Evolutionary conservation across 2,329 filamentous ascomycete genomes (phyloP).

Genomic region (Cladosporium halotolerans): DNA sequence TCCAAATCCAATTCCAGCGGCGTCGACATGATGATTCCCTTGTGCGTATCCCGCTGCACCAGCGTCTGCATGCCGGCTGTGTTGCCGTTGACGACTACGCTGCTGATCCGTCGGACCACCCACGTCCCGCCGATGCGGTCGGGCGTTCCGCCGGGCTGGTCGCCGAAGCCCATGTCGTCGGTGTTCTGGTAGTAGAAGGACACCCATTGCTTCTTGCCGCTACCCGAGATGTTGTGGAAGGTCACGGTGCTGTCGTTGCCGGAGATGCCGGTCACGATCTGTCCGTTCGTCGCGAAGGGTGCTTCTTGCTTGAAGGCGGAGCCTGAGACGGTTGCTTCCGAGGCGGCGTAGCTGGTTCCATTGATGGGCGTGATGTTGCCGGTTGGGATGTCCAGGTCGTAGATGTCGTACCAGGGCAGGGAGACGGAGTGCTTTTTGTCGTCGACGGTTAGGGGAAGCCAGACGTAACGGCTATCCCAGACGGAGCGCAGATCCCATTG

Average conservation of each 20-base stretch:
- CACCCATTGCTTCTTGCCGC: conserved; percentile 50
- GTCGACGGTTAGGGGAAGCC: conserved; percentile 49
- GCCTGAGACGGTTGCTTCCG: conserved; percentile 41
- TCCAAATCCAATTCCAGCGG: conserved; percentile 50
- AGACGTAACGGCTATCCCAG: conserved; percentile 49
- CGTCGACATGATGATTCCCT: conserved; percentile 54
- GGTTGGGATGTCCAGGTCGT: conserved; percentile 49
- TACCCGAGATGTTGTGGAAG: conserved; percentile 45
- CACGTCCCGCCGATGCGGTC: conserved; percentile 56
- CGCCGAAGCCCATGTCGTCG: conserved; percentile 56
- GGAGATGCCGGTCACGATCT: conserved; percentile 48
- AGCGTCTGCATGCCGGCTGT: conserved; percentile 45
- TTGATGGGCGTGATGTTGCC: conserved; percentile 43
- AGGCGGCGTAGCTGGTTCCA: conserved; percentile 44
- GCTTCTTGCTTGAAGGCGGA: conserved; percentile 52
- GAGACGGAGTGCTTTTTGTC: conserved; percentile 44
- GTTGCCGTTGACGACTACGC: conserved; percentile 53
- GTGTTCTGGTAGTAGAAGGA: conserved; percentile 56
- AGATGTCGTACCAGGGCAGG: conserved; percentile 51
- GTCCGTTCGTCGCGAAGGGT: conserved; percentile 43
- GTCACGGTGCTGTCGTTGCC: conserved; percentile 51
- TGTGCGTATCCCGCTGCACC: conserved; percentile 52
- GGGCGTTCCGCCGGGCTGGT: conserved; percentile 47
- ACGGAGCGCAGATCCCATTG: conserved; percentile 55
- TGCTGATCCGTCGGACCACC: conserved; percentile 55